These are phyloP conservation scores for Penicillium nordicum DNA, from an alignment of 2,329 filamentous ascomycete species.

Conservation along the genomic window DNA sequence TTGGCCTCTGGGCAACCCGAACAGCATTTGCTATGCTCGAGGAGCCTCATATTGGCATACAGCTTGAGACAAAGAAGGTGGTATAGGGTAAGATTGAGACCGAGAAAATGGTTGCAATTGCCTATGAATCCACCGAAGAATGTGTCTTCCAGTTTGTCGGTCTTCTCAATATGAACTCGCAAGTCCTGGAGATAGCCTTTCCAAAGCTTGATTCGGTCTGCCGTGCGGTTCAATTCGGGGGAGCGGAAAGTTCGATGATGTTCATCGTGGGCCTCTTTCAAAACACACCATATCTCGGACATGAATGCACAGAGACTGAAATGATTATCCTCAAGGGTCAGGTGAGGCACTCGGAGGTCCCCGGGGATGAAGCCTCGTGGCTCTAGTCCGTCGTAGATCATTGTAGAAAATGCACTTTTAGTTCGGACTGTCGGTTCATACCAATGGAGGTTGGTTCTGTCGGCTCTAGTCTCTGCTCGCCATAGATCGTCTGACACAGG, in stretches of 20 bases:
- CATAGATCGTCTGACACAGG: neutral
- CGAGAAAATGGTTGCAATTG: neutral
- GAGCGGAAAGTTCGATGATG: neutral
- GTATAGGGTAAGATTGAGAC: neutral
- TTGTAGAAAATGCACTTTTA: neutral
- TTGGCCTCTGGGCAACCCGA: neutral
- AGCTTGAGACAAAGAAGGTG: neutral
- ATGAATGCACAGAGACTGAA: neutral
- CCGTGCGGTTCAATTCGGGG: neutral
- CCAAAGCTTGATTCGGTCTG: neutral
- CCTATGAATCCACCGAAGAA: neutral
- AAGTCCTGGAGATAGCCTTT: neutral
- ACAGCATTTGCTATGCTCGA: neutral
- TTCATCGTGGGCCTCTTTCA: neutral
- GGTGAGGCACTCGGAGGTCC: neutral
- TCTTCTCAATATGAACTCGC: neutral
- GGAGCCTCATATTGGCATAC: neutral
- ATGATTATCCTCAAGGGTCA: neutral
- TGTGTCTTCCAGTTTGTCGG: neutral
- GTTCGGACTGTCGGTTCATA: neutral
- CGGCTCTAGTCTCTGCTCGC: neutral
- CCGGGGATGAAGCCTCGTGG: neutral
- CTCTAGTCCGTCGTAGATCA: neutral
- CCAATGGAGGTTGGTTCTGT: neutral
- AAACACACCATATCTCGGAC: neutral